phyloP scores from a whole-genome alignment of 2,329 filamentous ascomycete genomes.

The Xylaria polymorpha region DNA sequence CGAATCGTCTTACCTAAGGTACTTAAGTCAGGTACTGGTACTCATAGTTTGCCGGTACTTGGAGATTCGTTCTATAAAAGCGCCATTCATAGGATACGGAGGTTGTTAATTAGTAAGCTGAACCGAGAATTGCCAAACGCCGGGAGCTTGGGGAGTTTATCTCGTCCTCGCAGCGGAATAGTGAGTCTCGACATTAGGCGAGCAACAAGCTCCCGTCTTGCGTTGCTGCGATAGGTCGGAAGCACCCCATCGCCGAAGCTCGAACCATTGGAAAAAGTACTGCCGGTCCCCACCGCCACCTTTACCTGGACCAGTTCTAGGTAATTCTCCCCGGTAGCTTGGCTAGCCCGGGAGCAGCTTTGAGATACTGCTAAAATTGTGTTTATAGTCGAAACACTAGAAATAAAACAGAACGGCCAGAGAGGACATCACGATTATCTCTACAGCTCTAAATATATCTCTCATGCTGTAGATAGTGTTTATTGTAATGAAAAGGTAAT shows the following conservation, averaged over 20 bases:
- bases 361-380: neutral
- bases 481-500: neutral
- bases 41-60: neutral
- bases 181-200: neutral
- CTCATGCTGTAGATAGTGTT: neutral
- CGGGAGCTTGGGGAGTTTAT: neutral
- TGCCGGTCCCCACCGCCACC: conserved; percentile 45
- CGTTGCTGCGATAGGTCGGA: conserved; percentile 17
- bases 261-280: conserved; percentile 36
- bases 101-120: neutral
- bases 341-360: neutral
- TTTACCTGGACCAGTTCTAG: too few species aligned
- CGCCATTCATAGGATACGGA: too few species aligned
- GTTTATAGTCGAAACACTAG: neutral
- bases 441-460: neutral
- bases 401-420: too few species aligned
- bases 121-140: neutral
- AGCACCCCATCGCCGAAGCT: conserved; percentile 28
- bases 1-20: neutral
- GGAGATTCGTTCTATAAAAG: conserved; percentile 2
- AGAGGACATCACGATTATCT: neutral
- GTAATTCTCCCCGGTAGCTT: conserved; percentile 8
- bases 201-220: neutral
- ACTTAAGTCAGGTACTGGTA: neutral
- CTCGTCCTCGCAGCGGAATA: neutral